Conservation (phyloP, 208 protist genomes). For the Leishmania gerbilli region DNA sequence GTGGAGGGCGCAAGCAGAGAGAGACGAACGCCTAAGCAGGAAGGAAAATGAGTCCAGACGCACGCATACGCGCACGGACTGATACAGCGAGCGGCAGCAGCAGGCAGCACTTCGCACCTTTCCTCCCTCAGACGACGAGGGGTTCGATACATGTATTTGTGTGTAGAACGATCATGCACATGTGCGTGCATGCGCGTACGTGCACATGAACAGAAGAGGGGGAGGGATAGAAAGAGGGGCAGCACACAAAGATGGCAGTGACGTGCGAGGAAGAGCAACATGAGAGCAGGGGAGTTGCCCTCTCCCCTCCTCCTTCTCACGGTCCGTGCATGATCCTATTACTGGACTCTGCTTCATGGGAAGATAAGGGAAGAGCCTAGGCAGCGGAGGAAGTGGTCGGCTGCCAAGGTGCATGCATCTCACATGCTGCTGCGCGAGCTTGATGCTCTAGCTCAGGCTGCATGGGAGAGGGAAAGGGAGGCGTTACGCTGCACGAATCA, state of each 20-base stretch:
- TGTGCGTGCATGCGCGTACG: not conserved
- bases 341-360: not conserved
- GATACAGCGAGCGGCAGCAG: not conserved
- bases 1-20: not conserved
- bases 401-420: not conserved
- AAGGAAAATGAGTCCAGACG: not conserved
- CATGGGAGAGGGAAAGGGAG: not conserved
- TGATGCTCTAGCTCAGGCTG: not conserved
- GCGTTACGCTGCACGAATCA: not conserved
- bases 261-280: not conserved
- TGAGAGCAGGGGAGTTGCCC: not conserved
- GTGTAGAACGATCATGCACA: not conserved
- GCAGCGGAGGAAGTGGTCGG: not conserved
- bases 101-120: not conserved
- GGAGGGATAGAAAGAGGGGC: not conserved
- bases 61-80: not conserved
- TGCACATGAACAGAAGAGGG: not conserved
- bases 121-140: not conserved
- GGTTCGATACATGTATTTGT: not conserved
- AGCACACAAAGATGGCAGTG: not conserved
- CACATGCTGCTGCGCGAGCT: not conserved
- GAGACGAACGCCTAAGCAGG: not conserved
- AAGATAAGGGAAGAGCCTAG: not conserved
- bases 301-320: not conserved
- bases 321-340: not conserved